Evolutionary conservation across 2,329 filamentous ascomycete species (phyloP), one percentile per base, ranked within the genome.

Genomic region (Sporothrix protearum): DNA sequence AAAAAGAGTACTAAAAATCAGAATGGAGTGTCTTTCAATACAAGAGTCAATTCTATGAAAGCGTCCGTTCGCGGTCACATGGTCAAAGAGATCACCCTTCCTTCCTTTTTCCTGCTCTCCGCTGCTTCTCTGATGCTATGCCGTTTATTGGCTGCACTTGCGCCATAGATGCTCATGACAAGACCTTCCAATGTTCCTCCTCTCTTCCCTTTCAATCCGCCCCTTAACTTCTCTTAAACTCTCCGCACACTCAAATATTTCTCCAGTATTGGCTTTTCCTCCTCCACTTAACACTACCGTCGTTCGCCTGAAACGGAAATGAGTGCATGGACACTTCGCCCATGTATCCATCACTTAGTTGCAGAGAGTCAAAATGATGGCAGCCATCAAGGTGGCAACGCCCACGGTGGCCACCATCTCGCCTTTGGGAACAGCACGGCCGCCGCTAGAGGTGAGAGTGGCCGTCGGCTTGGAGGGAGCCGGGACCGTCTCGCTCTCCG

Each of bases 41-140:
- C n/a, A 25, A 42, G n/a, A 28, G 36, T 28, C n/a, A 19, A 45
- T 64, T 64, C 59, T 64, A 64, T 64, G 36, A 64, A 64, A 64
- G 59, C 36, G 36, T 28, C 22, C 36, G 59, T 36, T 45, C 22
- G 22, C 59, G 36, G 36, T 64, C 28, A 45, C 59, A 64, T 45
- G 22, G 19, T 64, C 16, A 64, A 42, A 45, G 39, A 64, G 36
- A 64, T 64, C 1, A 22, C 36, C 36, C 59, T 45, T 22, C 59
- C 39, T 45, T 45, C n/a, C 30, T 45, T 45, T 45, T 45, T 36
- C 9, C 14, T 47, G 61, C 61, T 51, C 33, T 19, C 64, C 53
- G 19, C 19, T 53, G 45, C 45, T 49, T 66, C 42, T 28, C 22
- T 36, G 3, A 16, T 51, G 42, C 25, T 25, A 22, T 51, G 16